Conservation (phyloP, 2,329 filamentous ascomycete species). For the Ophiostoma himal-ulmi region DNA sequence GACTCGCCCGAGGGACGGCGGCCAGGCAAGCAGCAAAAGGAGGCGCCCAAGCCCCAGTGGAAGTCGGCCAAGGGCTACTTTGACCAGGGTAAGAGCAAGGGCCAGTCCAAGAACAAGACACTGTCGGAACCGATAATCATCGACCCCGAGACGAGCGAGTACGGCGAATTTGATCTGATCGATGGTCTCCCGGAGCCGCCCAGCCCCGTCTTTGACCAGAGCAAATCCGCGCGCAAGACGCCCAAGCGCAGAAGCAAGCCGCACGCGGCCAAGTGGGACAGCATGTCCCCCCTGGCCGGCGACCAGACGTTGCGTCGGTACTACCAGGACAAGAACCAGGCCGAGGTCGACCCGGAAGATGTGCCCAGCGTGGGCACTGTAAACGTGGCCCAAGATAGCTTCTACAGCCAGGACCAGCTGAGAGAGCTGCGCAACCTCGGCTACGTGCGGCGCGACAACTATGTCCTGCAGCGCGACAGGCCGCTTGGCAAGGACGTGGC, state of each 20-base stretch:
- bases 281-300: not conserved
- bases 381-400: not conserved
- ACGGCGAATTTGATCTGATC: conserved; percentile 6
- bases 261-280: not conserved
- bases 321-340: not conserved
- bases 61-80: not conserved
- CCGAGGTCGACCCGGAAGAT: not conserved
- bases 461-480: conserved; percentile 8
- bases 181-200: not conserved
- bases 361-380: not conserved
- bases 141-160: conserved; percentile 8
- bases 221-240: not conserved
- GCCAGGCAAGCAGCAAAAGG: not conserved
- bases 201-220: too few species aligned
- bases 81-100: not conserved
- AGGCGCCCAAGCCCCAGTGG: not conserved
- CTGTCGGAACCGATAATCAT: not conserved
- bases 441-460: not conserved
- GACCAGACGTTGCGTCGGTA: conserved; percentile 1
- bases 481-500: not conserved
- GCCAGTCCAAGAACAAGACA: not conserved
- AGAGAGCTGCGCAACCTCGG: not conserved
- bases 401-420: not conserved
- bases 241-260: not conserved
- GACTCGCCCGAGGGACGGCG: conserved; percentile 5